A percentile compares a stretch with the other conserved stretches of the same genome.
Evolutionary conservation across 2,329 filamentous ascomycete genomes (phyloP).

Genomic region (Trichophyton verrucosum): DNA sequence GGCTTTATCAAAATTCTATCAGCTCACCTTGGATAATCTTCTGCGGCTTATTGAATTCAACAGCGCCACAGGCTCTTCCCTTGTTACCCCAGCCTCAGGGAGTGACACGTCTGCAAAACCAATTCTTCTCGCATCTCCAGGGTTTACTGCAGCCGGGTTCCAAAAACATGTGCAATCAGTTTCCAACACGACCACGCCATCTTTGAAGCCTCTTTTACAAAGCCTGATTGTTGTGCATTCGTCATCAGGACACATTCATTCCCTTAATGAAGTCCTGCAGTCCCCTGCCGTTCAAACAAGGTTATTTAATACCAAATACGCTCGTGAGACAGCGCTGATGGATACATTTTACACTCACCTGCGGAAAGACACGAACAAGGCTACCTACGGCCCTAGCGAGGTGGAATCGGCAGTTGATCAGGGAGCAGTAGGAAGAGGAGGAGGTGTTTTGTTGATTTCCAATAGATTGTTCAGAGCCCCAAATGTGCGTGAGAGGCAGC

Average conservation of each 20-base stretch:
- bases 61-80: constrained; percentile 27
- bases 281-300: constrained; percentile 64
- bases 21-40: constrained; percentile 62
- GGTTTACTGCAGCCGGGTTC: constrained; percentile 74
- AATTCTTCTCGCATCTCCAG: constrained; percentile 74
- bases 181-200: constrained; percentile 48
- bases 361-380: constrained; percentile 71
- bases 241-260: constrained; percentile 74
- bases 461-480: constrained; percentile 79
- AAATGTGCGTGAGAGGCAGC: constrained; percentile 60
- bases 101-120: constrained; percentile 42
- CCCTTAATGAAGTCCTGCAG: constrained; percentile 74
- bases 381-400: constrained; percentile 78
- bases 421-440: constrained; percentile 76
- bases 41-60: constrained; percentile 65
- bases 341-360: constrained; percentile 69
- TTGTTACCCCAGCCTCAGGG: constrained; percentile 21
- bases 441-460: constrained; percentile 72
- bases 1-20: constrained; percentile 65
- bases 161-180: constrained; percentile 56
- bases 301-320: constrained; percentile 78
- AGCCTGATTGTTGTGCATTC: constrained; percentile 61
- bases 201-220: constrained; percentile 55
- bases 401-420: constrained; percentile 73
- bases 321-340: constrained; percentile 70